Evolutionary conservation across 495 filamentous ascomycete species (phyloP).

Genomic region (Glarea lozoyensis): DNA sequence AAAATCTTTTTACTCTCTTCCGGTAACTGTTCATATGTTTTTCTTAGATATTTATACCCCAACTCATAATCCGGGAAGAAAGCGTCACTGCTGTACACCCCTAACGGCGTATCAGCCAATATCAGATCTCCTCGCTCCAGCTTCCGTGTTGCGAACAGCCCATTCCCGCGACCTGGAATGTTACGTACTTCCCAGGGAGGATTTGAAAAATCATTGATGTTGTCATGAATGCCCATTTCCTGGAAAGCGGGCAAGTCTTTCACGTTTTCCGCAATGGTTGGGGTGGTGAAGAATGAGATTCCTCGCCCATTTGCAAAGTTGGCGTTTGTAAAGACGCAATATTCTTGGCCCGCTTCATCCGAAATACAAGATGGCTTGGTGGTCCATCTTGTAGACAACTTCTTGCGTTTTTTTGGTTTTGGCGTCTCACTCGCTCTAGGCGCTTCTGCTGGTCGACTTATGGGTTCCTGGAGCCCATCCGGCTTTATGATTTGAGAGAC

Average conservation of each 20-base stretch:
- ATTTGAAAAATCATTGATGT: conserved; percentile 10
- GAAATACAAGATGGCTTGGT: conserved; percentile 5
- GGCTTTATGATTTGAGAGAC: background rate
- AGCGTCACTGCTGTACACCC: conserved; percentile 15
- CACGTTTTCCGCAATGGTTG: conserved; percentile 8
- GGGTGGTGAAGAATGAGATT: conserved; percentile 19
- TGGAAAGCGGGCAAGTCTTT: conserved; percentile 9
- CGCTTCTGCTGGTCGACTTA: background rate
- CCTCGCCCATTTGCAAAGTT: conserved; percentile 15
- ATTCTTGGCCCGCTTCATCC: conserved; percentile 4
- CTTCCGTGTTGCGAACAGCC: conserved; percentile 15
- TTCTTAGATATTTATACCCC: conserved; percentile 12
- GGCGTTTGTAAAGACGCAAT: conserved; percentile 14
- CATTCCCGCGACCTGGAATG: conserved; percentile 16
- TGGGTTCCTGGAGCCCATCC: background rate
- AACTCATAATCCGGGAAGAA: conserved; percentile 8
- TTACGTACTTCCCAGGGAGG: conserved; percentile 13
- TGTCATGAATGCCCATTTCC: background rate
- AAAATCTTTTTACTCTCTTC: conserved; percentile 9
- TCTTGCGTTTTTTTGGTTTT: background rate
- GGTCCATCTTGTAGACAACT: conserved; percentile 9
- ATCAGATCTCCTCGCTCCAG: conserved; percentile 16
- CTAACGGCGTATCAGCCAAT: conserved; percentile 15
- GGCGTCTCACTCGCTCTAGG: background rate
- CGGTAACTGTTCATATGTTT: conserved; percentile 16